Conservation (phyloP, 1,284 basidiomycete genomes). For the Neolentinus lepideus region DNA sequence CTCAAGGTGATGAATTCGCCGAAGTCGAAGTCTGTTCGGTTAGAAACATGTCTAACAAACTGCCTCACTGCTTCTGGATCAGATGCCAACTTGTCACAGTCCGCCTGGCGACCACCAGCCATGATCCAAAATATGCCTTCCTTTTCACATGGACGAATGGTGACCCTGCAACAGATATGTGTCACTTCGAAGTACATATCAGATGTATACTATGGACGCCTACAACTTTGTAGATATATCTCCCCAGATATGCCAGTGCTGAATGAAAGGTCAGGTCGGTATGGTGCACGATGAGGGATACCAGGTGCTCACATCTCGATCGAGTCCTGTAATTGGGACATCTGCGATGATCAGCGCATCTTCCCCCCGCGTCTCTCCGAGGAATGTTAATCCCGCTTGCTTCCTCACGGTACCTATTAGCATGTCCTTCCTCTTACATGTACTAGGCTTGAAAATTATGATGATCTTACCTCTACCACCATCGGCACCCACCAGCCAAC, state of each 20-base stretch:
- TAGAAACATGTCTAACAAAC: conserved; percentile 11
- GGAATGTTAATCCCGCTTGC: conserved; percentile 14
- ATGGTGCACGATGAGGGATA: neutral
- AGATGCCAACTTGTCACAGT: conserved; percentile 19
- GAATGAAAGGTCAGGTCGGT: neutral
- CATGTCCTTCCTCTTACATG: too few species aligned
- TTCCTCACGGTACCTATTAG: conserved; percentile 13
- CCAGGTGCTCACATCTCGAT: neutral
- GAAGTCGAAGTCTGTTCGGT: conserved; percentile 10
- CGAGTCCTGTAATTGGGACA: conserved; percentile 9
- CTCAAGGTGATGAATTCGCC: conserved; percentile 7
- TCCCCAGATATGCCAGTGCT: conserved; percentile 26
- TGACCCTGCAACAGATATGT: neutral
- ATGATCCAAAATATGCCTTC: conserved; percentile 27
- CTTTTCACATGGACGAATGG: conserved; percentile 1
- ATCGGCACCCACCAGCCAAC: conserved; percentile 14
- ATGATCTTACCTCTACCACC: conserved; percentile 13
- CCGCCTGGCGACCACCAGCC: conserved; percentile 19
- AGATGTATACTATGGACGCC: conserved; percentile 1
- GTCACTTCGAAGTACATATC: conserved; percentile 6
- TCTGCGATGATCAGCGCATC: conserved; percentile 11
- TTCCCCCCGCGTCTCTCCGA: conserved; percentile 11
- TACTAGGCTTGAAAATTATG: too few species aligned
- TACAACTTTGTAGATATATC: conserved; percentile 9
- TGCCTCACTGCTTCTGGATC: conserved; percentile 11